phyloP scores from a whole-genome alignment of 495 filamentous ascomycete genomes.

The Penicillium cataractarum region DNA sequence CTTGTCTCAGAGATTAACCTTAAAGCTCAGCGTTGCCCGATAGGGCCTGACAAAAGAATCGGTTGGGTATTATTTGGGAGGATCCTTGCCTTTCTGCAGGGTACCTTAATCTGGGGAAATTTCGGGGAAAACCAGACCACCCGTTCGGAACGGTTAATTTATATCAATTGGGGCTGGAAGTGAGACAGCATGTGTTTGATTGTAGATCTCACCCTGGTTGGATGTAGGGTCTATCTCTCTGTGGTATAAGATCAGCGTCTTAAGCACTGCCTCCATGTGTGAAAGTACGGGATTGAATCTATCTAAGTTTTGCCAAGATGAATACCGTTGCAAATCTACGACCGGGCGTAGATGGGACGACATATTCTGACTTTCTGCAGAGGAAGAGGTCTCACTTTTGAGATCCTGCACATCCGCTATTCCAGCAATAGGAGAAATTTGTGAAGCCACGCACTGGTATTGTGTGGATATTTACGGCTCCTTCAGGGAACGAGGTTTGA shows the following conservation, averaged over 20 bases:
- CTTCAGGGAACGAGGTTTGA: background rate
- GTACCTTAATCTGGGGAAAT: background rate
- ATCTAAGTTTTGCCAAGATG: constrained; percentile 1
- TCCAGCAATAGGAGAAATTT: background rate
- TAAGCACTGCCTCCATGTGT: background rate
- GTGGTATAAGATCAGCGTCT: background rate
- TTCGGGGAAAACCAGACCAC: background rate
- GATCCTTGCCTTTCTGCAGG: background rate
- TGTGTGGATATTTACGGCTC: background rate
- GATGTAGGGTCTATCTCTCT: background rate
- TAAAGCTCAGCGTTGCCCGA: background rate
- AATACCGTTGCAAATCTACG: background rate
- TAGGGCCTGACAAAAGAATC: background rate
- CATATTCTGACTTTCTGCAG: background rate
- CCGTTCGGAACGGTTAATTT: background rate
- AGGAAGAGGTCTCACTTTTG: background rate
- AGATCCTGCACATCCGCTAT: background rate
- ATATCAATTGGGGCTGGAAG: background rate
- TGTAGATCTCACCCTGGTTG: background rate
- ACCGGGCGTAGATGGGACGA: background rate
- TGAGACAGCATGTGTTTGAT: background rate
- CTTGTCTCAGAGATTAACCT: background rate
- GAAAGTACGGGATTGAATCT: background rate
- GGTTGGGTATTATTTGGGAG: background rate
- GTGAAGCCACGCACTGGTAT: background rate